Percentiles rank a stretch among this genome's conserved stretches.
Evolutionary conservation across 768 basidiomycete species (phyloP).

Genomic region (Lactarius akahatsu): DNA sequence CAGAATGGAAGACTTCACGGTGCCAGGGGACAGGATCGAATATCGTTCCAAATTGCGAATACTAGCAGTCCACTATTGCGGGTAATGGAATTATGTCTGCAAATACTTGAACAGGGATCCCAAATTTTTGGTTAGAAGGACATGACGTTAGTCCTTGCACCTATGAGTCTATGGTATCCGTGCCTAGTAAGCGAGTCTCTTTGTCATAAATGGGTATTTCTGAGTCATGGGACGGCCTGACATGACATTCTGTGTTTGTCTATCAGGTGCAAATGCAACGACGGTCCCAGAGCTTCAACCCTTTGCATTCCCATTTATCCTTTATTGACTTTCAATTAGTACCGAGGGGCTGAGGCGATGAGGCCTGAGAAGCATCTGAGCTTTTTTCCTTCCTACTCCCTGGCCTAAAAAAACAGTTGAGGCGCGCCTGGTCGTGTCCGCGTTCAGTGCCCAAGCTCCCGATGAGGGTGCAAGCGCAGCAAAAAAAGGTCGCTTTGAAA

Average conservation of each 20-base stretch:
- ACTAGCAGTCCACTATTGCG: not conserved
- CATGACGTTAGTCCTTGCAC: not conserved
- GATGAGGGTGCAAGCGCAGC: not conserved
- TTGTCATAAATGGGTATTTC: constrained; percentile 6
- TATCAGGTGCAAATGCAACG: not conserved
- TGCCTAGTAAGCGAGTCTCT: constrained; percentile 23
- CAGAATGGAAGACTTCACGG: not conserved
- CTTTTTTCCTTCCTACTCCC: constrained; percentile 21
- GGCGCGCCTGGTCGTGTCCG: constrained; percentile 8
- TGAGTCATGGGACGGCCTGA: not conserved
- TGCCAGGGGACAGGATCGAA: not conserved
- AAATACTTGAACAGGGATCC: not conserved
- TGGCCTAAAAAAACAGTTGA: constrained; percentile 22
- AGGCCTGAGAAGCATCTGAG: not conserved
- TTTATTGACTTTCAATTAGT: not conserved
- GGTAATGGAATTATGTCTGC: not conserved
- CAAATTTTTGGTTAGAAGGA: not conserved
- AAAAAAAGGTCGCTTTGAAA: constrained; percentile 7
- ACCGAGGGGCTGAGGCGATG: not conserved
- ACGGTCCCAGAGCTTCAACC: not conserved
- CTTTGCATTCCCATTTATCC: not conserved
- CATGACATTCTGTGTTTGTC: too few relatives aligned
- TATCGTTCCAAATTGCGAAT: not conserved
- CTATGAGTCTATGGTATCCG: constrained; percentile 20
- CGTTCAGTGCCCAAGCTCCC: not conserved